A percentile compares a stretch with the other conserved stretches of the same genome.
Evolutionary conservation across 2,329 filamentous ascomycete genomes (phyloP).

Genomic region (Dactylonectria estremocensis): DNA sequence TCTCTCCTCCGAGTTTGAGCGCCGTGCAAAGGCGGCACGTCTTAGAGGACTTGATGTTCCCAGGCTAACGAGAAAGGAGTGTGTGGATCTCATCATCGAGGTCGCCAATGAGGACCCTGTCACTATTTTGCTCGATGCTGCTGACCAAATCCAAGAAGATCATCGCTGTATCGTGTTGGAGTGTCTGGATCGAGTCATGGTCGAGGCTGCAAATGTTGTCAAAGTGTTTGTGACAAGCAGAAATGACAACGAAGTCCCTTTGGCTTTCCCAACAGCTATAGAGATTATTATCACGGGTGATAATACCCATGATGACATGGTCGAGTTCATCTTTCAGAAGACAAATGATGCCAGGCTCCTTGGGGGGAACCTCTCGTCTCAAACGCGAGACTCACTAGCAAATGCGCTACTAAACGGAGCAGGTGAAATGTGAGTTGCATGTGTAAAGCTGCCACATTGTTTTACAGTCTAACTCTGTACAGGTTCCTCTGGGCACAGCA

Average conservation of each 20-base stretch:
- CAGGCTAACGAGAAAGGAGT: neutral
- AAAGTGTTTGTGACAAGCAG: constrained; percentile 6
- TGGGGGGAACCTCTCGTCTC: neutral
- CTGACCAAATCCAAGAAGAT: neutral
- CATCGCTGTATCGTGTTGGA: neutral
- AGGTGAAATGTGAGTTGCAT: neutral
- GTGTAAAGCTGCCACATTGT: neutral
- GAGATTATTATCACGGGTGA: neutral
- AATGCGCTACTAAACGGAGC: neutral
- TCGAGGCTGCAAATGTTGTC: neutral
- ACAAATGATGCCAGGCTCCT: neutral
- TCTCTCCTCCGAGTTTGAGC: constrained; percentile 5
- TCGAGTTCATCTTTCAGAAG: neutral
- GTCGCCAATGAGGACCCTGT: constrained; percentile 3
- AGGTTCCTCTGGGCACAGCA: neutral
- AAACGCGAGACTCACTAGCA: neutral
- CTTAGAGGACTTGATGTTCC: neutral
- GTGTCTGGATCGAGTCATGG: neutral
- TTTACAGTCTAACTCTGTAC: neutral
- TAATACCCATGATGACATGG: neutral
- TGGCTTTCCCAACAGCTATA: neutral
- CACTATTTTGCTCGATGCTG: constrained; percentile 2
- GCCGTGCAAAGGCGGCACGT: neutral
- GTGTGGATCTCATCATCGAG: constrained; percentile 5
- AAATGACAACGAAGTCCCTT: neutral